A percentile compares a stretch with the other conserved stretches of the same genome.
These are phyloP conservation scores for Capronia epimyces DNA, from an alignment of 2,329 filamentous ascomycete species.

Conservation along the genomic window DNA sequence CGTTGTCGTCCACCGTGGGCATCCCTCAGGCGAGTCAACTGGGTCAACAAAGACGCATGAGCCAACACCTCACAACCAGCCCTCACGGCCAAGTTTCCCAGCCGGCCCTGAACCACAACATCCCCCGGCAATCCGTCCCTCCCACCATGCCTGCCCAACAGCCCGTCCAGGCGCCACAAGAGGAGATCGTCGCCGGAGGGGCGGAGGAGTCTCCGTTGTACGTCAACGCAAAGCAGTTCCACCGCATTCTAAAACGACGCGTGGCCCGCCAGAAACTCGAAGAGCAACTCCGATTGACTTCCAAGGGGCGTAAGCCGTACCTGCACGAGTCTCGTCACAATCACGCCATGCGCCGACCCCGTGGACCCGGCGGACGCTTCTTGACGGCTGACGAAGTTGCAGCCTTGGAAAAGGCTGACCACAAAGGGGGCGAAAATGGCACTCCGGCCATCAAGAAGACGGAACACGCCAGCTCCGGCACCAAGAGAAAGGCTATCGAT, in stretches of 20 bases:
- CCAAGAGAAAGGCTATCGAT: slow-evolving; percentile 50
- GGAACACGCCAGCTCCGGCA: slow-evolving; percentile 34
- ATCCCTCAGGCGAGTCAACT: slow-evolving; percentile 55
- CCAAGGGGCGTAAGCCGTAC: slow-evolving; percentile 93
- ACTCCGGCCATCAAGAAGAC: slow-evolving; percentile 30
- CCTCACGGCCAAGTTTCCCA: slow-evolving; percentile 68
- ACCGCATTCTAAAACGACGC: slow-evolving; percentile 88
- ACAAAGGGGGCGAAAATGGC: slow-evolving; percentile 35
- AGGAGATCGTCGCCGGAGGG: slow-evolving; percentile 65
- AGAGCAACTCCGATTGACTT: slow-evolving; percentile 83
- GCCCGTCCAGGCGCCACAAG: slow-evolving; percentile 60
- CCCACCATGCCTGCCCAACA: slow-evolving; percentile 47
- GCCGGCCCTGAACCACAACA: slow-evolving; percentile 66
- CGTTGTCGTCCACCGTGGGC: slow-evolving; percentile 43
- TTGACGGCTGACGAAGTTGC: slow-evolving; percentile 94
- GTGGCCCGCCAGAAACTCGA: slow-evolving; percentile 91
- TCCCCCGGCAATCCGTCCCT: slow-evolving; percentile 49
- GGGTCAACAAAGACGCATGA: slow-evolving; percentile 59
- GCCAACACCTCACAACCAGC: slow-evolving; percentile 66
- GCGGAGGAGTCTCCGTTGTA: slow-evolving; percentile 92
- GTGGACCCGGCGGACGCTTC: slow-evolving; percentile 91
- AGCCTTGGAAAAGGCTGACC: slow-evolving; percentile 65
- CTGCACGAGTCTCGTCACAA: slow-evolving; percentile 96
- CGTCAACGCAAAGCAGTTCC: slow-evolving; percentile 98
- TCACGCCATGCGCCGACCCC: slow-evolving; percentile 91